Base-by-base conservation (phyloP, 495 filamentous ascomycete genomes). In the Neurospora sp. region DNA sequence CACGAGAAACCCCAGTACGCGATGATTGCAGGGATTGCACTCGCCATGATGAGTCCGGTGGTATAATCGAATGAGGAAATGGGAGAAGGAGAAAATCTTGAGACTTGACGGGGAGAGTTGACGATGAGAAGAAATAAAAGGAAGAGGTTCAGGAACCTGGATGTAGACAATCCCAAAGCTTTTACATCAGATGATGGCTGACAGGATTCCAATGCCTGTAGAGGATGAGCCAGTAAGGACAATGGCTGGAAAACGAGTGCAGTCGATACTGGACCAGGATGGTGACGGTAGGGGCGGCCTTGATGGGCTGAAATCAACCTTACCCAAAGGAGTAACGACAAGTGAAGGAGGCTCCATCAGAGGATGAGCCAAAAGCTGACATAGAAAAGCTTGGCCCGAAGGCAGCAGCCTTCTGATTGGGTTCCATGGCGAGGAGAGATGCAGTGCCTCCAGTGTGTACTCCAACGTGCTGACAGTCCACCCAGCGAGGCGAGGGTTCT, bases 1-100 rank as follows among this genome's bases (percentile, higher is more conserved):
- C 81, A 83, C 4, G 73, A 75, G 8, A 81, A 70, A 0, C 81
- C 81, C 41, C 31, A 61, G 22, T 38, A 65, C 3, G 3, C 27
- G 70, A 35, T 61, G 27, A 61, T 61, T 6, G 12, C 27, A 8
- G 5, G 4, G 45, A 48, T 20, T 20, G 8, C 44, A n/a, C 44
- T 59, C 1, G 48, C 22, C 53, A 61, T 61, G 53, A 31, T 61
- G 53, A 31, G 53, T 31, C 12, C 10, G 0, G 22, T 61, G 7
- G 53, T 8, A 65, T 8, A 1, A 61, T 59, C 0, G 22, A 61
- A 8, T 16, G 1, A 61, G 27, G 0, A 0, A 35, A 65, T 65
- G 53, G 53, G 53, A 37, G 27, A 65, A 0, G 9, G 53, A 65
- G 22, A 0, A 65, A 8, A 8, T 8, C 53, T 4, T 17, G 53